These are phyloP conservation scores for Wickerhamiella domercqiae DNA, from an alignment of 805 yeast species.

Conservation along the genomic window DNA sequence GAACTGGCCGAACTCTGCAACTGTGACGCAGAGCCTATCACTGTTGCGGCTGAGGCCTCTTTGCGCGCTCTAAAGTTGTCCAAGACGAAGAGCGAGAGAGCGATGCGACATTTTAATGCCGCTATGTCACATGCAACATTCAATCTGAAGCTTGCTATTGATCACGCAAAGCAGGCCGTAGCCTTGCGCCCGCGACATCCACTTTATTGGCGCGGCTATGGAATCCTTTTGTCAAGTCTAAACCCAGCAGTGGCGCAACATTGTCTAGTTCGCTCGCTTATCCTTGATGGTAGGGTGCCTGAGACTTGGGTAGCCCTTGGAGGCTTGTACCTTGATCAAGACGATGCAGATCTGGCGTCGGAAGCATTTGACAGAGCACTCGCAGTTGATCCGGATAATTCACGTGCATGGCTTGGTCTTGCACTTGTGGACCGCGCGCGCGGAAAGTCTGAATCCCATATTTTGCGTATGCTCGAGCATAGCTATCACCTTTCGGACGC, in stretches of 20 bases:
- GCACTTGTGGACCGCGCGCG: slow-evolving; percentile 36
- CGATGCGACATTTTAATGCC: slow-evolving; percentile 1
- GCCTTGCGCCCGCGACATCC: slow-evolving; percentile 54
- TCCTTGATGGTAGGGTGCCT: slow-evolving; percentile 52
- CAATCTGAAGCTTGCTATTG: slow-evolving; percentile 29
- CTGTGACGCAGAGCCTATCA: neutral
- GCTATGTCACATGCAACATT: neutral
- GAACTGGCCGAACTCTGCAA: neutral
- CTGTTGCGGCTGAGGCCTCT: neutral
- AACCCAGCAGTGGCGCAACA: slow-evolving; percentile 77
- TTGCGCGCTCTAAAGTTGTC: slow-evolving; percentile 4
- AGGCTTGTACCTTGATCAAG: slow-evolving; percentile 48
- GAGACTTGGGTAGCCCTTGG: slow-evolving; percentile 73
- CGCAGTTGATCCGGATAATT: slow-evolving; percentile 62
- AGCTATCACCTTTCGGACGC: slow-evolving; percentile 69
- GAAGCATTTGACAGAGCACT: slow-evolving; percentile 62
- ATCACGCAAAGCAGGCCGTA: slow-evolving; percentile 48
- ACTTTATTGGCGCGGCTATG: slow-evolving; percentile 70
- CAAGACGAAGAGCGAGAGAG: neutral
- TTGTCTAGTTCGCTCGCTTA: slow-evolving; percentile 70
- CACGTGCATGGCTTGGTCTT: slow-evolving; percentile 73
- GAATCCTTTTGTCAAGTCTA: slow-evolving; percentile 49
- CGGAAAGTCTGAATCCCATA: slow-evolving; percentile 30
- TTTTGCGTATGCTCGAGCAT: slow-evolving; percentile 47
- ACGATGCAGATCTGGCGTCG: slow-evolving; percentile 57